Base-by-base conservation (phyloP, 208 protist genomes). In the Naegleria gruberi region DNA sequence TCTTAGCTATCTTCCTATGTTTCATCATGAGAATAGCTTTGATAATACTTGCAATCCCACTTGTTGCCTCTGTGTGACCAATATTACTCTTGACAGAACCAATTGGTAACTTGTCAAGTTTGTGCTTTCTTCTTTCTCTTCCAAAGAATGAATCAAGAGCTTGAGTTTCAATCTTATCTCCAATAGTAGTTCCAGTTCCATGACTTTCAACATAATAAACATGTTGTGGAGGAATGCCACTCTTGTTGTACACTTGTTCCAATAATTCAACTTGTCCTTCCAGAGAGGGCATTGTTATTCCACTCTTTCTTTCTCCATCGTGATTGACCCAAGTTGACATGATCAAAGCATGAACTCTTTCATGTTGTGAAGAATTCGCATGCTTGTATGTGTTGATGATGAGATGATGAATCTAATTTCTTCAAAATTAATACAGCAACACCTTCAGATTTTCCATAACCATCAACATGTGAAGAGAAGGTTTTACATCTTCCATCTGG, bases 401-500 rank as follows among this genome's bases (percentile, higher is more conserved):
- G 3, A 43, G 42, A 30, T 8, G 74, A 15, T 82, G 41, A 41
- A 34, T 77, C 88, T 8, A 37, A 34, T 34, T 87, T 91, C 82
- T 94, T 90, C 41, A 96, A 46, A 7, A 96, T 40, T 19, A 97
- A 34, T 30, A 93, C 87, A 34, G 90, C 93, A 77, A 73, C 42
- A 84, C 95, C 95, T 91, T 97, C 95, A 17, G 77, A 83, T 17
- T 94, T 85, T 17, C 89, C 92, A 91, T 95, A 97, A 30, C 95
- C 95, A 91, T 97, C 91, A 5, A 95, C 95, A 23, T 40, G 0
- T 15, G 86, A 86, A 81, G 95, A 94, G 81, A 96, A 95, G 5
- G 94, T 93, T 40, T 93, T 82, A 91, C 95, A 97, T n/a, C 90
- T 90, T 17, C 93, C 95, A 74, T 91, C n/a, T 0, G 51, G 12